phyloP scores from a whole-genome alignment of 148 eudicot species.

The Rhododendron ferrugineum region DNA sequence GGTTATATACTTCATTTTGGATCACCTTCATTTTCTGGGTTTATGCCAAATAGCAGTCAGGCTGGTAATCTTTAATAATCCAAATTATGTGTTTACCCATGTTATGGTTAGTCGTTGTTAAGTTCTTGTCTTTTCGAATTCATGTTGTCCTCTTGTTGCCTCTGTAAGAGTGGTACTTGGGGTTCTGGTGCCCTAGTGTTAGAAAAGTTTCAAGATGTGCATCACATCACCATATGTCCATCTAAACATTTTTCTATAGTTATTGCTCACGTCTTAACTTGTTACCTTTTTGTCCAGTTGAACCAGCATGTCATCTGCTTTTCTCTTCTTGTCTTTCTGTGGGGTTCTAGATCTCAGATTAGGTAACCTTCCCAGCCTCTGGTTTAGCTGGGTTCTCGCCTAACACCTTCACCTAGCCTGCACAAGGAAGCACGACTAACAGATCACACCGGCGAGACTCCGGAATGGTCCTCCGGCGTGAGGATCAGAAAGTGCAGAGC shows the following conservation, averaged over 20 bases:
- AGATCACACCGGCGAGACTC: too few relatives aligned
- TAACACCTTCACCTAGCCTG: too few relatives aligned
- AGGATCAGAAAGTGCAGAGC: too few relatives aligned
- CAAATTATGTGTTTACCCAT: not conserved
- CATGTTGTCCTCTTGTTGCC: not conserved
- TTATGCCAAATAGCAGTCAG: slow-evolving; percentile 51
- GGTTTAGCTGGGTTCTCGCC: too few relatives aligned
- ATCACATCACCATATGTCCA: not conserved
- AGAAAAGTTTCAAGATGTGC: not conserved
- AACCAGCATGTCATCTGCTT: not conserved
- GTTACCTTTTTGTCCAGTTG: not conserved
- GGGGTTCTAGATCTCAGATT: too few relatives aligned
- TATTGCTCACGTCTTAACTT: not conserved
- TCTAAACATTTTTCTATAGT: not conserved
- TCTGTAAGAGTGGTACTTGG: not conserved
- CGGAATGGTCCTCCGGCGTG: too few relatives aligned
- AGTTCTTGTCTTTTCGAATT: not conserved
- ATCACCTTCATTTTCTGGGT: slow-evolving; percentile 67
- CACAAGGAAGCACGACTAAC: too few relatives aligned
- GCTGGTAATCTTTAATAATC: slow-evolving; percentile 36
- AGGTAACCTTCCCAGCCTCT: too few relatives aligned
- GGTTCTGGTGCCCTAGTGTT: not conserved
- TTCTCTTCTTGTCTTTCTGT: not conserved
- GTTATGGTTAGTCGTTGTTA: not conserved
- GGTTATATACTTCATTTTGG: slow-evolving; percentile 96